Evolutionary conservation across 2,329 filamentous ascomycete genomes (phyloP).

Genomic region (Cladosporium sp.): DNA sequence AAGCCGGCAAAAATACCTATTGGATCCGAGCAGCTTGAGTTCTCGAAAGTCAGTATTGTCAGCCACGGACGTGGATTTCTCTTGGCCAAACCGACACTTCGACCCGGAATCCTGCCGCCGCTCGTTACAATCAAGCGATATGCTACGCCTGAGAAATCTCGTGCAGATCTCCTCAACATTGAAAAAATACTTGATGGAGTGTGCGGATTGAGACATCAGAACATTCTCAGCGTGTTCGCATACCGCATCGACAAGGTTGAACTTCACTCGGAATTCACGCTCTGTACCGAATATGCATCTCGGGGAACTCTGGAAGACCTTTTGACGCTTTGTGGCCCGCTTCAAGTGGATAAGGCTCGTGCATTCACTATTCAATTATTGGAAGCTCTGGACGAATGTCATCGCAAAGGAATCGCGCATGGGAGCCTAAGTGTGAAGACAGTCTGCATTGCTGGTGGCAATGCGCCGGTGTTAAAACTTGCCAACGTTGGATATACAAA

Average conservation of each 20-base stretch:
- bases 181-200: conserved; percentile 59
- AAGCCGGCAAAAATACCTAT: conserved; percentile 22
- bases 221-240: conserved; percentile 74
- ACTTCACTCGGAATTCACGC: conserved; percentile 6
- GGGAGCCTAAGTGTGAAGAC: conserved; percentile 23
- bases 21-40: conserved; percentile 20
- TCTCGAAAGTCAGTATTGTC: conserved; percentile 22
- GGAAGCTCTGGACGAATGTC: conserved; percentile 81
- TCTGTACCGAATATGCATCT: conserved; percentile 64
- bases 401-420: conserved; percentile 79
- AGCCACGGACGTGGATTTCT: conserved; percentile 17
- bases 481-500: conserved; percentile 64
- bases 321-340: conserved; percentile 62
- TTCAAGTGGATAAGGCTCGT: conserved; percentile 71
- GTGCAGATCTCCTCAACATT: conserved; percentile 26
- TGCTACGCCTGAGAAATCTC: conserved; percentile 19
- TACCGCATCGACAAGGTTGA: conserved; percentile 38
- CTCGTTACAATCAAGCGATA: conserved; percentile 27
- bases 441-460: conserved; percentile 19
- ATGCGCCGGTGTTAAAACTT: conserved; percentile 50
- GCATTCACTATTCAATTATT: conserved; percentile 91
- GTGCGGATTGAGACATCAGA: conserved; percentile 70
- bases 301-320: conserved; percentile 80
- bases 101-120: conserved; percentile 11
- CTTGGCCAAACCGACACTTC: conserved; percentile 20